Evolutionary conservation across 2,329 filamentous ascomycete species (phyloP).

Genomic region (Aspergillus unguis): DNA sequence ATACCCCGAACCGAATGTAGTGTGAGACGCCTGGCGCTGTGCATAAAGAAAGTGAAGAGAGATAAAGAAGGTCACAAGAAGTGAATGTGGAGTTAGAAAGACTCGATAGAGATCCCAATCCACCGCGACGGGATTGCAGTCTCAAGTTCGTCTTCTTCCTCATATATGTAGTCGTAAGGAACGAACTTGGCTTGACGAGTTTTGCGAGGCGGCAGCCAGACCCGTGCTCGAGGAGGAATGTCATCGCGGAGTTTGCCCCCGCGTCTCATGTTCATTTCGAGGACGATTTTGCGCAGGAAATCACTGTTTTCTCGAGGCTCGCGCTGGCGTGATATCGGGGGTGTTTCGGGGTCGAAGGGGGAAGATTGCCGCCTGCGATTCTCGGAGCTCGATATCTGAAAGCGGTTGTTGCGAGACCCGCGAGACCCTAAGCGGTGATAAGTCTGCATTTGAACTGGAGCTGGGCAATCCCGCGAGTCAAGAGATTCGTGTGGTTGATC

Average conservation of each 20-base stretch:
- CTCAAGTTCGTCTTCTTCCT: slow-evolving; percentile 20
- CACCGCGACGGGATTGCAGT: slow-evolving; percentile 27
- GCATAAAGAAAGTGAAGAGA: slow-evolving; percentile 12
- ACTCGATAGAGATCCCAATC: slow-evolving; percentile 26
- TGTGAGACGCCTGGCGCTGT: slow-evolving; percentile 6
- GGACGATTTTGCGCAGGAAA: slow-evolving; percentile 61
- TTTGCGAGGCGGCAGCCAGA: slow-evolving; percentile 59
- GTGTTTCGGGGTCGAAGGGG: slow-evolving; percentile 32
- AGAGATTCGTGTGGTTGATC: slow-evolving; percentile 37
- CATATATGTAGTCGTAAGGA: slow-evolving; percentile 15
- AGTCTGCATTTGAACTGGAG: slow-evolving; percentile 63
- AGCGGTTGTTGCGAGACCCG: slow-evolving; percentile 27
- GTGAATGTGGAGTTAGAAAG: not conserved
- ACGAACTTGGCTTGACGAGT: slow-evolving; percentile 16
- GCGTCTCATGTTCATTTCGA: slow-evolving; percentile 67
- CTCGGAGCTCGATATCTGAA: slow-evolving; percentile 43
- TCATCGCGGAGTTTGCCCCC: slow-evolving; percentile 59
- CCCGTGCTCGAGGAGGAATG: slow-evolving; percentile 52
- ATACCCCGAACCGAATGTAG: not conserved
- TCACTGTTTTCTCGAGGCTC: slow-evolving; percentile 63
- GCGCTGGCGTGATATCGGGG: slow-evolving; percentile 53
- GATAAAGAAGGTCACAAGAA: slow-evolving; percentile 1
- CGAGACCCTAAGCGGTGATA: slow-evolving; percentile 45
- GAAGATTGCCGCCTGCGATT: slow-evolving; percentile 40
- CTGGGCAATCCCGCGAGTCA: slow-evolving; percentile 38